Evolutionary conservation across 2,329 filamentous ascomycete genomes (phyloP), one percentile per base, ranked within the genome.

Genomic region (Diaporthe citrichinensis): DNA sequence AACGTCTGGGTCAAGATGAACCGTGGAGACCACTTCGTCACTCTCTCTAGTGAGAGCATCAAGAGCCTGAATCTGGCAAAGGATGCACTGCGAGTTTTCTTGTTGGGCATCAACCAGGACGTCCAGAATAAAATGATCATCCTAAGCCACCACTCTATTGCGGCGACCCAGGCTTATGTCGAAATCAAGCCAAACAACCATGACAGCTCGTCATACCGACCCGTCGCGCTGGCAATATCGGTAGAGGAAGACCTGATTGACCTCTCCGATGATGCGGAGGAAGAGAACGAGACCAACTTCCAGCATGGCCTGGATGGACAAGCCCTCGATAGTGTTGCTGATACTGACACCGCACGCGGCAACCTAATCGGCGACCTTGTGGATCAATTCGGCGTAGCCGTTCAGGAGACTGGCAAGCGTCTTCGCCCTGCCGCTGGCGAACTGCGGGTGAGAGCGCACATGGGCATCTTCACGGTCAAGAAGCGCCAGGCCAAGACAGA

Each of bases 341-440:
- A 28, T 39, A 17, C 23, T 23, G 31, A 53, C 49, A 36, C n/a
- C 9, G 28, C 20, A 31, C 28, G 25, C 9, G 25, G 28, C 49
- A 23, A 20, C 34, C 36, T 55, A n/a, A 28, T n/a, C 17, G 25
- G 23, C 10, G 44, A 23, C 28, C 69, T 67, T 39, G 44, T 25
- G 1, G 25, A 39, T 34, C 25, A 71, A 25, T 73, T 76, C 25
- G 23, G 41, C 9, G 34, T 14, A 14, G 62, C 62, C 15, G 9
- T 76, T 25, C 71, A 31, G 10, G 71, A 76, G 39, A 67, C 74
- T 20, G 71, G 71, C 49, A 51, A 69, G 23, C 74, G 71, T 6
- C 68, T 76, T n/a, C 71, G 71, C 20, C 74, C 74, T 1, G 41
- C 69, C 28, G 62, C 58, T 31, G 74, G 74, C 17, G 62, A 74